Base-by-base conservation (phyloP, 1,139 yeast species). In the Scheffersomyces insectosa region DNA sequence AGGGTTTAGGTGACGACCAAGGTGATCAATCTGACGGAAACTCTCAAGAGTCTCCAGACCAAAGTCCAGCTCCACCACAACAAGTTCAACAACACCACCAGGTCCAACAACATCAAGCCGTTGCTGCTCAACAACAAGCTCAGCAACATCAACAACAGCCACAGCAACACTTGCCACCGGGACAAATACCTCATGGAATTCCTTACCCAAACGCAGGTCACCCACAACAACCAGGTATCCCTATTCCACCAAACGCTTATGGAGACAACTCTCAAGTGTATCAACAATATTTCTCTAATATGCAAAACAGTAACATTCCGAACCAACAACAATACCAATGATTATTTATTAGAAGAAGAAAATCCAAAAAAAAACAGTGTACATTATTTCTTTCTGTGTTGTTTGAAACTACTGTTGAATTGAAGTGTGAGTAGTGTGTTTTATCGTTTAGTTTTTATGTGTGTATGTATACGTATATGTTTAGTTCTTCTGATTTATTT, bases 1-100 rank as follows among this genome's bases (percentile, higher is more conserved):
- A 75, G 55, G 78, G 77, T 0, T 64, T 74, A 55, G 78, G 76
- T 36, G 91, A 85, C 52, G 86, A 81, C 47, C 73, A 75, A 44
- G 80, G 79, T 34, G 88, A 81, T 37, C 86, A 82, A 46, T 82
- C 83, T 40, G 88, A 83, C 40, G 72, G 65, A 1, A 68, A 64
- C 54, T 66, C 73, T 38, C 72, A 66, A 37, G 73, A 66, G 41
- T 66, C 65, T 50, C 77, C 70, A 36, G 79, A 62, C 50, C 73
- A 62, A 53, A 63, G 72, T 45, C 75, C 77, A 11, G 68, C 58
- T 34, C 64, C 59, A 42, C 56, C 51, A 66, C 63, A 41, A 57
- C 54, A 41, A 53, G 64, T 49, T 58, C 77, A 47, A 61, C 68
- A 58, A 1, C 55, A 55, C 6, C 57, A 34, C 65, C 75, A 44